A percentile compares a stretch with the other conserved stretches of the same genome.
These are phyloP conservation scores for Adansonia digitata DNA, from an alignment of 345 rosid genomes.

Conservation along the genomic window DNA sequence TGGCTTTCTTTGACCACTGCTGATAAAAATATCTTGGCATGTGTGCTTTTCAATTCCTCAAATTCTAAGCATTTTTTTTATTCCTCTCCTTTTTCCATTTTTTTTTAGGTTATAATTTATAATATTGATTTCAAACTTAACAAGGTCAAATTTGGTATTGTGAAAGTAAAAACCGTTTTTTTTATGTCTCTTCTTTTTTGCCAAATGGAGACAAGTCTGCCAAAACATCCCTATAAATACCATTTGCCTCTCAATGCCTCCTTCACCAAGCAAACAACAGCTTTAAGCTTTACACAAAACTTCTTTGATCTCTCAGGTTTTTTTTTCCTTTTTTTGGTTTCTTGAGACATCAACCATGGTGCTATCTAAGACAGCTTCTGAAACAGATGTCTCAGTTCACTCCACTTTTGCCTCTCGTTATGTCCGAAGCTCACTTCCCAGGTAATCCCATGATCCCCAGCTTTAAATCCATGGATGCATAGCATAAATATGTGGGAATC, in stretches of 20 bases:
- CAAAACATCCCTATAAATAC: neutral
- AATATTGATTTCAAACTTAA: neutral
- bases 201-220: neutral
- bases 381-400: slow-evolving; percentile 50
- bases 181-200: no score
- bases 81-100: neutral
- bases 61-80: neutral
- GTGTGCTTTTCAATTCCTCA: neutral
- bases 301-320: neutral
- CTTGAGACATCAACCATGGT: slow-evolving; percentile 29
- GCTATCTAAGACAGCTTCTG: slow-evolving; percentile 43
- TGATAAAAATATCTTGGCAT: neutral
- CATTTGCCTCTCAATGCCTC: neutral
- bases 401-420: slow-evolving; percentile 74
- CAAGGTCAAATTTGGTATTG: neutral
- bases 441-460: slow-evolving; percentile 21
- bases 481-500: neutral
- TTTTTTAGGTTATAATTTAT: no score
- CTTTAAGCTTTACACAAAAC: neutral
- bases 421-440: slow-evolving; percentile 53
- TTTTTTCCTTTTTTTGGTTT: neutral
- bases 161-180: no score
- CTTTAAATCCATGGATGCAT: neutral
- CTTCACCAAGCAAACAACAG: neutral
- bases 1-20: neutral